phyloP scores from a whole-genome alignment of 495 filamentous ascomycete species.

The Neurospora tetraspora region DNA sequence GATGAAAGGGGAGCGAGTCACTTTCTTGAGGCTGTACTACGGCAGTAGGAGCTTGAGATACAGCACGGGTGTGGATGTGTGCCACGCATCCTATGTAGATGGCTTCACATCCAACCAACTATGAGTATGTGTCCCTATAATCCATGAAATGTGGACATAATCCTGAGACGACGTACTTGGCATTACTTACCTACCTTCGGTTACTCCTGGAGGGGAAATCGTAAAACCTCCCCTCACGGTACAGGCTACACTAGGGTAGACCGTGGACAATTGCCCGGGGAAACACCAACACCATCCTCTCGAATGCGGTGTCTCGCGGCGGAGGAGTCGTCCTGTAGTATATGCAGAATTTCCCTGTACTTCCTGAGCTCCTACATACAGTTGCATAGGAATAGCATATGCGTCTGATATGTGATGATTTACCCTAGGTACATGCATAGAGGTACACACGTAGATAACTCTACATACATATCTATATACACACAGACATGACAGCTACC shows the following conservation, averaged over 20 bases:
- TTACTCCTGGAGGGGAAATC: neutral
- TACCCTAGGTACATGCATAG: neutral
- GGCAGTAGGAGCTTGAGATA: neutral
- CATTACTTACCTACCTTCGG: neutral
- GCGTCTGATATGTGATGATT: neutral
- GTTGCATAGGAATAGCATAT: neutral
- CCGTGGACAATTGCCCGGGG: neutral
- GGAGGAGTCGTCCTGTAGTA: neutral
- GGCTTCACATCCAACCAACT: neutral
- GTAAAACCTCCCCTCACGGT: neutral
- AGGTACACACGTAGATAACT: neutral
- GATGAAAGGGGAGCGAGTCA: neutral
- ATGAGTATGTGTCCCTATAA: neutral
- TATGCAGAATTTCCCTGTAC: neutral
- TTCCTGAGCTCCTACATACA: neutral
- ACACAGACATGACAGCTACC: neutral
- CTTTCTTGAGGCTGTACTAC: neutral
- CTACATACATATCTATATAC: neutral
- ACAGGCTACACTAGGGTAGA: neutral
- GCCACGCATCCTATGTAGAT: neutral
- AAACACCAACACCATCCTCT: neutral
- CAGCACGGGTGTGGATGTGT: neutral
- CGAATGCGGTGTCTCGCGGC: neutral
- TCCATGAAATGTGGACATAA: neutral
- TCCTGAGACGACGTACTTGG: neutral